Conservation (phyloP, 345 rosid species). For the Zanthoxylum bungeanum region DNA sequence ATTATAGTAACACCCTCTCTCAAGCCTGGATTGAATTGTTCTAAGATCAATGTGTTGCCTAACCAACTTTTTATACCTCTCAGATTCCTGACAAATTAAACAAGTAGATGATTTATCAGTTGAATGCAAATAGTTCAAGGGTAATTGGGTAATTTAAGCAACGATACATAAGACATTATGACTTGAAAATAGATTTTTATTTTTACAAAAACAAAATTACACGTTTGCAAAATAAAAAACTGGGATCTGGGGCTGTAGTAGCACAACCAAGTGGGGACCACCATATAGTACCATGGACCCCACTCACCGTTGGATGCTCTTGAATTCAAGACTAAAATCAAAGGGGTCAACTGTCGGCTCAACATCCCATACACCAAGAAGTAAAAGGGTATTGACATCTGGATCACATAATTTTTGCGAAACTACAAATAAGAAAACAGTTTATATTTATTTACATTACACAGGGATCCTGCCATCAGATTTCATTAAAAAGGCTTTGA, state of each 20-base stretch:
- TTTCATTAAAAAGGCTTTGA: no score
- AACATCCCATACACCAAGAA: not conserved
- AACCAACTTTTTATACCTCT: conserved; percentile 41
- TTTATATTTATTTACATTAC: no score
- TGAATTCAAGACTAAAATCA: not conserved
- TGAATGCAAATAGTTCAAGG: not conserved
- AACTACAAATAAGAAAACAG: not conserved
- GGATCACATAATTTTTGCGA: not conserved
- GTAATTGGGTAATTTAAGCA: no score
- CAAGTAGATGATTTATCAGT: not conserved
- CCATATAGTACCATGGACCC: not conserved
- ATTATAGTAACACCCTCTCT: conserved; percentile 35
- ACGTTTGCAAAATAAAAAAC: not conserved
- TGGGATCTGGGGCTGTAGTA: not conserved
- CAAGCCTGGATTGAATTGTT: conserved; percentile 37
- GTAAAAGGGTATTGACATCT: not conserved
- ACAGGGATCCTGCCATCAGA: no score
- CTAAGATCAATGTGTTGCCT: conserved; percentile 50
- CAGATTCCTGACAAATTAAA: conserved; percentile 37
- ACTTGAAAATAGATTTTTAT: no score
- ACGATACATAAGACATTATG: no score
- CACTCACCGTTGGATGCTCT: not conserved
- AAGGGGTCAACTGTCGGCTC: not conserved
- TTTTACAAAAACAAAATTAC: not conserved
- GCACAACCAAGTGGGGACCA: not conserved